Base-by-base conservation (phyloP, 1,284 basidiomycete species). In the Sanghuangporus baumii region DNA sequence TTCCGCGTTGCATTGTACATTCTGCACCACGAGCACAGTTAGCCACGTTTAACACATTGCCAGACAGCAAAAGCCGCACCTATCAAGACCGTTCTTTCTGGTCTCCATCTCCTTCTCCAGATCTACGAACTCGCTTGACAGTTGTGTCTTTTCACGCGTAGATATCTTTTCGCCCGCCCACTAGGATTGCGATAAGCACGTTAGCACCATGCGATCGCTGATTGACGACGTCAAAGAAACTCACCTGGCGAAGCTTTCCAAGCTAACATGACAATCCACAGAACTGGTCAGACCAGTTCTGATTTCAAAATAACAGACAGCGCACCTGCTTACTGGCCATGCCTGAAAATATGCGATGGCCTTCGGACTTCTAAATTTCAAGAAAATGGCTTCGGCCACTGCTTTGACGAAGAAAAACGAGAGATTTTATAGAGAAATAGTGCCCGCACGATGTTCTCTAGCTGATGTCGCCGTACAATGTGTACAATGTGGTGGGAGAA, bases 121-220 rank as follows among this genome's bases (percentile, higher is more conserved):
- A 46, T 85, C 85, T 40, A 75, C 77, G 71, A 91, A 87, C 64
- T 89, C 87, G 36, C 82, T 81, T 1, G 84, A 82, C 46, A 85
- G 78, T 55, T 81, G 73, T 1, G 86, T 84, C 76, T 87, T 91
- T 64, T 89, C 87, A 63, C 83, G 80, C 14, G 85, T 82, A 55
- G 87, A 85, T 43, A 92, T 88, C 66, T 88, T 84, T 72, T 89
- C 87, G 20, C 85, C 87, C n/a, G 86, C 87, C 87, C 87, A 88
- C 85, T 88, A 34, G 62, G 55, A 31, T n/a, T 1, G 16, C 55
- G 36, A 71, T 71, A 23, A 23, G 23, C 23, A 23, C 23, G 23
- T 23, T 23, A 72, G 71, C 71, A 67, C 71, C 70, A 68, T 71
- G 67, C 69, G 71, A 26, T 40, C 34, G 26, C 43, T 37, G 18